These are phyloP conservation scores for Tillandsia fasciculata DNA, from an alignment of 176 grass and related monocot species.

Conservation along the genomic window DNA sequence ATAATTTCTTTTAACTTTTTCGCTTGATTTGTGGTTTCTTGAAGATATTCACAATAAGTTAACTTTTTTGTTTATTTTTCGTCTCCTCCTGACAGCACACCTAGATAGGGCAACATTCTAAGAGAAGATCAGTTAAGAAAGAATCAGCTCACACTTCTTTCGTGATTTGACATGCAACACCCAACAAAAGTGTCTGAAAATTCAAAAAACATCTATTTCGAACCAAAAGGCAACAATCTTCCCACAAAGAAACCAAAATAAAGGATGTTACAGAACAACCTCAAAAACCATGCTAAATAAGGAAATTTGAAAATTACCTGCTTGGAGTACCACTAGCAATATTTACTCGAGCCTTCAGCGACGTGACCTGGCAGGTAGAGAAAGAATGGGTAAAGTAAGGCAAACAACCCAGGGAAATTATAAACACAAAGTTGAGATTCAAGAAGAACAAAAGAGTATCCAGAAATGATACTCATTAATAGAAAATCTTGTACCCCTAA, in stretches of 20 bases:
- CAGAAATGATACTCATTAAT: background rate
- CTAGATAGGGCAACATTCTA: no score
- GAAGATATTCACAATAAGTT: no score
- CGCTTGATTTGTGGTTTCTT: no score
- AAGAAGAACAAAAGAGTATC: background rate
- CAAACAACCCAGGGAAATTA: slow-evolving; percentile 3
- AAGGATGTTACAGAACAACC: slow-evolving; percentile 3
- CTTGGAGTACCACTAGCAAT: slow-evolving; percentile 92
- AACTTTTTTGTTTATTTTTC: no score
- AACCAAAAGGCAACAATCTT: background rate
- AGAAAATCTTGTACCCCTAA: background rate
- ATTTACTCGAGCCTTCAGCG: slow-evolving; percentile 74
- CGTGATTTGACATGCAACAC: no score
- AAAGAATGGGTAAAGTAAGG: slow-evolving; percentile 2
- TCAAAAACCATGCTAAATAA: background rate
- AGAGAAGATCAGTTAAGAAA: no score
- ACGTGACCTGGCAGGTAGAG: slow-evolving; percentile 29
- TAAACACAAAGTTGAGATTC: background rate
- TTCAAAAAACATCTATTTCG: background rate
- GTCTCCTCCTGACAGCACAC: no score
- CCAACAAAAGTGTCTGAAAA: background rate
- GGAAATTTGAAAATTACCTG: slow-evolving; percentile 49
- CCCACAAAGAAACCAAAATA: background rate
- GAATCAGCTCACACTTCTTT: no score
- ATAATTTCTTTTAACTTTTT: no score